A percentile compares a stretch with the other conserved stretches of the same genome.
Conservation (phyloP, 768 basidiomycete species). For the Dentipellis fragilis region DNA sequence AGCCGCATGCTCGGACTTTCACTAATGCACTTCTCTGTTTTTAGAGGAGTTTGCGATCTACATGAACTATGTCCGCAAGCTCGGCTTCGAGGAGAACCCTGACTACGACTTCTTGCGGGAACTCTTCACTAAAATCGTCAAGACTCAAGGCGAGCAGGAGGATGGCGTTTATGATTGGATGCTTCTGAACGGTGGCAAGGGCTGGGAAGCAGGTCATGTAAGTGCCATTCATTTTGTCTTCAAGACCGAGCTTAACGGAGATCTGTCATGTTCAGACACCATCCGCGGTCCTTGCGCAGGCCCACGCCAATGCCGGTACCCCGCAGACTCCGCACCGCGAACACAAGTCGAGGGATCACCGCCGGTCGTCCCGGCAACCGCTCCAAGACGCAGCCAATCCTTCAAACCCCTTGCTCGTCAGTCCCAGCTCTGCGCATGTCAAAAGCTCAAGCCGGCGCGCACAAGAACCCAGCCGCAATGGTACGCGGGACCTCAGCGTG, state of each 20-base stretch:
- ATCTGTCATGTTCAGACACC: slow-evolving; percentile 25
- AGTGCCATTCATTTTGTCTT: slow-evolving; percentile 21
- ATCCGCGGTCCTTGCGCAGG: slow-evolving; percentile 34
- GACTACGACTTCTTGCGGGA: slow-evolving; percentile 98
- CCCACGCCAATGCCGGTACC: slow-evolving; percentile 44
- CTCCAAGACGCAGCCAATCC: slow-evolving; percentile 40
- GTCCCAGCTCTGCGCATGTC: slow-evolving; percentile 57
- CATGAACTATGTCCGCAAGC: slow-evolving; percentile 98
- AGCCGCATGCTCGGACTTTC: neutral
- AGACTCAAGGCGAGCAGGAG: slow-evolving; percentile 78
- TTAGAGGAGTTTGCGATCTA: slow-evolving; percentile 96
- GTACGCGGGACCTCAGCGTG: slow-evolving; percentile 37
- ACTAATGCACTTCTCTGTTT: slow-evolving; percentile 4
- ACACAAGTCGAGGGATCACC: slow-evolving; percentile 35
- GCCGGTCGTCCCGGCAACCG: slow-evolving; percentile 41
- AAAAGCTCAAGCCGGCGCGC: slow-evolving; percentile 45
- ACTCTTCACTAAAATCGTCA: slow-evolving; percentile 85
- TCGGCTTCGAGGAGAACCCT: slow-evolving; percentile 95
- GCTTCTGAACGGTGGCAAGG: slow-evolving; percentile 86
- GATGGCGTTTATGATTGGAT: slow-evolving; percentile 97
- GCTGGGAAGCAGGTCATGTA: slow-evolving; percentile 87
- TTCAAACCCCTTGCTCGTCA: slow-evolving; percentile 49
- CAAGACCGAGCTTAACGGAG: neutral
- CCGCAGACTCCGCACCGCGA: slow-evolving; percentile 45
- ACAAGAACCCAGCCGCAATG: slow-evolving; percentile 39